Evolutionary conservation across 1,284 basidiomycete species (phyloP), one percentile per base, ranked within the genome.

Genomic region (Amylostereum areolatum): DNA sequence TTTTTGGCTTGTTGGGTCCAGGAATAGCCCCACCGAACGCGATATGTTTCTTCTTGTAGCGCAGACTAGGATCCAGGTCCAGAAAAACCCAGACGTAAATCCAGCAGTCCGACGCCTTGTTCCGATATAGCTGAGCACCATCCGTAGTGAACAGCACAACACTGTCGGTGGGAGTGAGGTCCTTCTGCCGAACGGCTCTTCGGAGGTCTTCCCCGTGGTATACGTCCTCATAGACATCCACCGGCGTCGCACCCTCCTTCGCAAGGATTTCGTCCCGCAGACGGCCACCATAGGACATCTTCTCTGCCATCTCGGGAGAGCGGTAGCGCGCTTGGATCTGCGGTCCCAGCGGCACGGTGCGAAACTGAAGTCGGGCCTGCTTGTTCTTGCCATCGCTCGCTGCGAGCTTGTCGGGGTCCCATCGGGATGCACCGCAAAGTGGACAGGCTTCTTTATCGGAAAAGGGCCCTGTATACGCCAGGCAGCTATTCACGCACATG

Each of bases 41-140:
- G 10, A 52, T 28, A 25, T 44, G 37, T 12, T 31, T 9, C 33
- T 52, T 44, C 35, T 53, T 53, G 33, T 53, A 53, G 18, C 45
- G 48, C 27, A 24, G 27, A n/a, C 33, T 31, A 9, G 52, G 52
- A 18, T 10, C 10, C 8, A 51, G n/a, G 24, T 50, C 39, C 11
- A 53, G 30, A 2, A 53, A 6, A 9, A 53, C 35, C 48, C 49
- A 53, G 27, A 51, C 47, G 24, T 47, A 47, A 11, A 53, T 50
- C 49, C 49, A 53, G 42, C 52, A 50, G 35, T 53, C 52, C 4
- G 49, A 51, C 30, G 24, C 8, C 36, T 50, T 53, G 31, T 47
- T 43, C 6, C 27, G n/a, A 12, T 27, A 43, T 4, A 43, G 41
- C 41, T 43, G 41, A 27, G 27, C 12, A 4, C 41, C 41, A n/a